These are phyloP conservation scores for Dimargaris verticillata DNA, from an alignment of 192 early-diverging fungal genomes.

Conservation along the genomic window DNA sequence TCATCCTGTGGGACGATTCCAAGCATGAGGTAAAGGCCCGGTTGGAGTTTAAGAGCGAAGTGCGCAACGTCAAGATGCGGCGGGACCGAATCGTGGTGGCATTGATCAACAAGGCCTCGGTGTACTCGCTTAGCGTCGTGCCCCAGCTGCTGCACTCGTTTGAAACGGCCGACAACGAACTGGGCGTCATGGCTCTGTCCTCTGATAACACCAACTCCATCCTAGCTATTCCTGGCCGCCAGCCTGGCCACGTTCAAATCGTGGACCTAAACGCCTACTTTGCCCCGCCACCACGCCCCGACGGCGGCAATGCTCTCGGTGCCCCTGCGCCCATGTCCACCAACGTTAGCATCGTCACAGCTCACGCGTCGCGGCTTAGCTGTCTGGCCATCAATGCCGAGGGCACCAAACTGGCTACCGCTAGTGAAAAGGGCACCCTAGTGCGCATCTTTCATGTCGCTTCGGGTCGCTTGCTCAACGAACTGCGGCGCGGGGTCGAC, in stretches of 20 bases:
- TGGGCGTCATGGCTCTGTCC: constrained; percentile 53
- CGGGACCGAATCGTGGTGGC: constrained; percentile 65
- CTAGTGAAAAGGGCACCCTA: constrained; percentile 80
- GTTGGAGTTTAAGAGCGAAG: constrained; percentile 63
- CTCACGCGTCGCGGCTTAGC: constrained; percentile 61
- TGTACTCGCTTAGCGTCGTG: constrained; percentile 54
- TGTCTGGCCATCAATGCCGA: constrained; percentile 59
- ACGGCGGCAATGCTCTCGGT: neutral
- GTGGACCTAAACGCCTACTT: constrained; percentile 51
- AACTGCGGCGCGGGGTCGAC: constrained; percentile 78
- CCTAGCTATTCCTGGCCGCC: constrained; percentile 67
- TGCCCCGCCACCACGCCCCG: constrained; percentile 10
- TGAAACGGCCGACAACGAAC: constrained; percentile 64
- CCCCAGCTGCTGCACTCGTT: constrained; percentile 64
- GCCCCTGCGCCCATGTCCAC: constrained; percentile 20
- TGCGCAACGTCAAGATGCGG: constrained; percentile 61
- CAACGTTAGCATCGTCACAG: constrained; percentile 64
- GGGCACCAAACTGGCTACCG: constrained; percentile 66
- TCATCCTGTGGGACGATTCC: constrained; percentile 74
- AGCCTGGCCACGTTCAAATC: constrained; percentile 72
- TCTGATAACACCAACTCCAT: constrained; percentile 46
- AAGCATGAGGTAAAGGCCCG: constrained; percentile 50
- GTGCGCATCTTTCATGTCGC: constrained; percentile 73
- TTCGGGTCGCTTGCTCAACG: constrained; percentile 55
- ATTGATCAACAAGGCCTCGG: constrained; percentile 56